Evolutionary conservation across 164 flowering plant genomes (phyloP).

Genomic region (Santalum album): DNA sequence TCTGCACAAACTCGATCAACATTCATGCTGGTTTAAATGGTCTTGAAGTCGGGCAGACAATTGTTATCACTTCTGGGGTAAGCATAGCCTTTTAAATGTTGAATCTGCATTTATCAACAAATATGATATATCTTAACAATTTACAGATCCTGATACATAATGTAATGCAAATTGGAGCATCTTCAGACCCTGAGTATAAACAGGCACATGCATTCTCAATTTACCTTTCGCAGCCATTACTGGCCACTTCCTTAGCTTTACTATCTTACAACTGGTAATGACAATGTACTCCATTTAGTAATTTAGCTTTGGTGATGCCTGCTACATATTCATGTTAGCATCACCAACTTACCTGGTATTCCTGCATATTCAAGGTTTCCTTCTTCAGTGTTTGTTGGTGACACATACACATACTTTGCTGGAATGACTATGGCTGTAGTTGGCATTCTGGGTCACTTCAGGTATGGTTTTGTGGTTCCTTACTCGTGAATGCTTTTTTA

Average conservation of each 20-base stretch:
- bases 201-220: slow-evolving; percentile 97
- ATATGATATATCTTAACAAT: slow-evolving; percentile 6
- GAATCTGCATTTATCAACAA: slow-evolving; percentile 8
- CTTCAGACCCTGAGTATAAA: slow-evolving; percentile 64
- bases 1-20: slow-evolving; percentile 96
- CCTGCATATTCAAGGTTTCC: slow-evolving; percentile 62
- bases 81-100: slow-evolving; percentile 21
- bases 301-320: not conserved
- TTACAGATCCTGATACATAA: slow-evolving; percentile 87
- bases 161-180: slow-evolving; percentile 94
- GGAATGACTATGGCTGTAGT: slow-evolving; percentile 99
- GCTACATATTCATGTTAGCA: too few relatives aligned
- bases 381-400: slow-evolving; percentile 97
- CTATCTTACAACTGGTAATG: slow-evolving; percentile 85
- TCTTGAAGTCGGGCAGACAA: slow-evolving; percentile 97
- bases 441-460: slow-evolving; percentile 91
- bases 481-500: too few relatives aligned
- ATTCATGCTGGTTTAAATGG: slow-evolving; percentile 99
- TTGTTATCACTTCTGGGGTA: slow-evolving; percentile 89
- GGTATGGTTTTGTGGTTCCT: too few relatives aligned
- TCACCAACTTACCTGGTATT: too few relatives aligned
- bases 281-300: not conserved
- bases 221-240: slow-evolving; percentile 79
- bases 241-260: slow-evolving; percentile 80
- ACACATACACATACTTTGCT: slow-evolving; percentile 94